Base-by-base conservation (phyloP, 345 rosid genomes). In the Salix udensis region DNA sequence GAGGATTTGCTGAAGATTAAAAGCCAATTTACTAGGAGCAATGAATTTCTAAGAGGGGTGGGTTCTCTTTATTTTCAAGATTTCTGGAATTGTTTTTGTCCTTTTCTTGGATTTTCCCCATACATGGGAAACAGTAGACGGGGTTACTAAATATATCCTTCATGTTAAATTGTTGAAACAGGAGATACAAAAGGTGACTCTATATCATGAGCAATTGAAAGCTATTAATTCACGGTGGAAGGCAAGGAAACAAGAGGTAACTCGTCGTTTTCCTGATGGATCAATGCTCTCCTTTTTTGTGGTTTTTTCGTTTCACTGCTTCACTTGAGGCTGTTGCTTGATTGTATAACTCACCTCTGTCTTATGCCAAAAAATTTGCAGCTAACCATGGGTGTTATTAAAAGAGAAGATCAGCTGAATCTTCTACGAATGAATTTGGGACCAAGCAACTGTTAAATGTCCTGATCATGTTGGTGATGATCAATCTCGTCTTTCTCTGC, bases 181-280 rank as follows among this genome's bases (percentile, higher is more conserved):
- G 90, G 84, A 85, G 34, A 36, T 85, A 6, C 69, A 80, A 58
- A 77, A 65, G 0, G 30, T 52, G 42, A 44, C 31, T 68, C 23
- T 15, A 7, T 18, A 73, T 34, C 37, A 34, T 8, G 74, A 83
- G 28, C 19, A 52, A 7, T 62, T 70, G 37, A 80, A 58, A 78
- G 67, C 53, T 12, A n/a, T 62, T 3, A 83, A 83, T 68, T 37
- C 69, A 60, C 58, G 19, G n/a, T 70, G 83, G 75, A 70, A 78
- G 76, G 72, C 85, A 12, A 81, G 52, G 50, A 78, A 68, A 70
- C 76, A 77, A 15, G 74, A 71, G 85, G 88, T 79, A 71, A 14
- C 26, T 34, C 10, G n/a, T 67, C 16, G 37, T 52, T 18, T 50
- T 65, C 2, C 16, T 65, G 55, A 58, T 62, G 5, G 48, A 62